These are phyloP conservation scores for Eucalyptus erythrocorys DNA, from an alignment of 345 rosid species.

Conservation along the genomic window DNA sequence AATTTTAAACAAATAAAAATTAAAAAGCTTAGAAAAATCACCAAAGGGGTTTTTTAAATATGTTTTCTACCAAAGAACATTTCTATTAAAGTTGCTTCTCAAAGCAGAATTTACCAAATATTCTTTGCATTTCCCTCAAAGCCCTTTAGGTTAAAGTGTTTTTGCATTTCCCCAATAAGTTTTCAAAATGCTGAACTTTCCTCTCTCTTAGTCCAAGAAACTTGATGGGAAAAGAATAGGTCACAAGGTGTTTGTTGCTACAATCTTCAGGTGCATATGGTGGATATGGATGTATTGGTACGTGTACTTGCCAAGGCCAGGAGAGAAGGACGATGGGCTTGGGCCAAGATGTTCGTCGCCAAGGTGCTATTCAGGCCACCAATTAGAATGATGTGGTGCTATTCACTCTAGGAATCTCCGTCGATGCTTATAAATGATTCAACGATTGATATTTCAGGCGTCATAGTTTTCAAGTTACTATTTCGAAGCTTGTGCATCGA, in stretches of 20 bases:
- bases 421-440: not conserved
- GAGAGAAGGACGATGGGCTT: constrained; percentile 2
- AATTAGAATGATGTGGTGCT: constrained; percentile 38
- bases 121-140: no score
- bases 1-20: no score
- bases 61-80: no score
- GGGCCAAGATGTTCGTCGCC: constrained; percentile 27
- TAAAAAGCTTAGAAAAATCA: no score
- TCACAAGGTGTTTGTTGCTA: not conserved
- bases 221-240: not conserved
- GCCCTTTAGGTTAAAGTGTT: no score
- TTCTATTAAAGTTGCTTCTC: no score
- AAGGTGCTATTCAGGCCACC: constrained; percentile 31
- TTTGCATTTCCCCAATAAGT: no score
- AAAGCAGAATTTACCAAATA: no score
- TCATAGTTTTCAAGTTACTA: not conserved
- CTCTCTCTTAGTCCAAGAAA: not conserved
- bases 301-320: not conserved
- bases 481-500: not conserved
- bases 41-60: no score
- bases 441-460: not conserved
- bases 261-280: constrained; percentile 18
- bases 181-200: not conserved
- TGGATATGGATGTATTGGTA: constrained; percentile 23
- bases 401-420: not conserved